These are phyloP conservation scores for Epichloe baconii DNA, from an alignment of 2,329 filamentous ascomycete genomes.

Conservation along the genomic window DNA sequence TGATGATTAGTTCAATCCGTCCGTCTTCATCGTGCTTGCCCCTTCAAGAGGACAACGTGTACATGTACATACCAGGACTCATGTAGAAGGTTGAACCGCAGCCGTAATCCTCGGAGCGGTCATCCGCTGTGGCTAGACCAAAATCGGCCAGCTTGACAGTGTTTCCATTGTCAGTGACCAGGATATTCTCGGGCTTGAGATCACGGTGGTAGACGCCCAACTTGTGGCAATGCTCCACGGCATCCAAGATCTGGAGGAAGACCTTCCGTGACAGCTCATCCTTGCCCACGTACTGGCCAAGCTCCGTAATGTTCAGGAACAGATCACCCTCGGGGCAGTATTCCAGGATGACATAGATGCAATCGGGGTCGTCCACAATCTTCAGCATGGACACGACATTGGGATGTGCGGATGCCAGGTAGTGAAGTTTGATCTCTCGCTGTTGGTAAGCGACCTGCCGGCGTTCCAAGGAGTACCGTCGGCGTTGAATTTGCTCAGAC, in stretches of 20 bases:
- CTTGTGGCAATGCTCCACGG: conserved; percentile 88
- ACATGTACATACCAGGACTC: conserved; percentile 70
- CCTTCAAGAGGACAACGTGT: not conserved
- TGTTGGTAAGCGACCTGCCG: conserved; percentile 85
- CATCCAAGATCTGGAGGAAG: conserved; percentile 92
- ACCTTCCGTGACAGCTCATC: conserved; percentile 75
- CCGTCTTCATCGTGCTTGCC: not conserved
- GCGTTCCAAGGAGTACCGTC: conserved; percentile 59
- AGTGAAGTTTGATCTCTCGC: conserved; percentile 84
- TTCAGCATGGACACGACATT: conserved; percentile 91
- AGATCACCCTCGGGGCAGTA: conserved; percentile 95
- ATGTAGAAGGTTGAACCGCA: conserved; percentile 99
- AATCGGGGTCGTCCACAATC: conserved; percentile 84
- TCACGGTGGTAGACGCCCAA: conserved; percentile 94
- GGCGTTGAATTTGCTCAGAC: conserved; percentile 77
- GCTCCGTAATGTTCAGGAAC: conserved; percentile 95
- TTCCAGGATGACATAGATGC: conserved; percentile 92
- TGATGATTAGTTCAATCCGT: conserved; percentile 7
- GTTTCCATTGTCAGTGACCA: conserved; percentile 77
- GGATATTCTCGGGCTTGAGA: conserved; percentile 94
- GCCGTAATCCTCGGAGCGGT: conserved; percentile 82
- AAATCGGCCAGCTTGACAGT: conserved; percentile 96
- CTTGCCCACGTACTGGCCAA: conserved; percentile 84
- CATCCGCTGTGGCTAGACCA: conserved; percentile 78
- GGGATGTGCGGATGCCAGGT: conserved; percentile 73